Evolutionary conservation across 305 asterid species (phyloP).

Genomic region (Fraxinus floribunda): DNA sequence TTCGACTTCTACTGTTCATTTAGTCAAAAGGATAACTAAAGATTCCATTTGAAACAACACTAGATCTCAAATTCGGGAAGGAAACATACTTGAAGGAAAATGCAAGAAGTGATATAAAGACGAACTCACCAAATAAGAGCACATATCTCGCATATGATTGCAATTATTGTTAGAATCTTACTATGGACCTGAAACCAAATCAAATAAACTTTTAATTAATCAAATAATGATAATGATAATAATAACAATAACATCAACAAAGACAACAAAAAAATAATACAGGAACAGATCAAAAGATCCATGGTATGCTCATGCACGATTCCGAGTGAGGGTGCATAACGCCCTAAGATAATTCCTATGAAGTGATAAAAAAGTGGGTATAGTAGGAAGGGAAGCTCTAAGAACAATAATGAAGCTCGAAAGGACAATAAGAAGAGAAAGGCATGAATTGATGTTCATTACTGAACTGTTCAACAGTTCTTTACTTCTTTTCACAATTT

Average conservation of each 20-base stretch:
- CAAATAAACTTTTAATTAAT: constrained; percentile 12
- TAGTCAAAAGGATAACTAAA: background rate
- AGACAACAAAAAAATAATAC: background rate
- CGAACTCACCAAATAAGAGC: constrained; percentile 81
- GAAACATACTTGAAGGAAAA: background rate
- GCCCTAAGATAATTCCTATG: background rate
- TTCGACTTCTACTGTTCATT: background rate
- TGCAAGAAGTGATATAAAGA: constrained; percentile 11
- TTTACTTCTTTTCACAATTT: background rate
- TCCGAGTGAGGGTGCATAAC: background rate
- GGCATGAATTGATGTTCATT: background rate
- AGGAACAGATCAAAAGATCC: background rate
- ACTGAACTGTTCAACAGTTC: background rate
- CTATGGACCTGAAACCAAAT: constrained; percentile 75
- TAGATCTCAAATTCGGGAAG: background rate
- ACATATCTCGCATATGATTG: constrained; percentile 72
- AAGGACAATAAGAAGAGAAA: background rate
- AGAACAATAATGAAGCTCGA: background rate
- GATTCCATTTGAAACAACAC: background rate
- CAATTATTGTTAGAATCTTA: constrained; percentile 75
- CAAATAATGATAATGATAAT: background rate
- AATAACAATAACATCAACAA: background rate
- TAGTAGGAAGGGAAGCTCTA: background rate
- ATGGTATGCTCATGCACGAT: background rate
- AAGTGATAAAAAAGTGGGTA: background rate